Evolutionary conservation across 2,329 filamentous ascomycete species (phyloP).

Genomic region (Arthrobotrys megalospora): DNA sequence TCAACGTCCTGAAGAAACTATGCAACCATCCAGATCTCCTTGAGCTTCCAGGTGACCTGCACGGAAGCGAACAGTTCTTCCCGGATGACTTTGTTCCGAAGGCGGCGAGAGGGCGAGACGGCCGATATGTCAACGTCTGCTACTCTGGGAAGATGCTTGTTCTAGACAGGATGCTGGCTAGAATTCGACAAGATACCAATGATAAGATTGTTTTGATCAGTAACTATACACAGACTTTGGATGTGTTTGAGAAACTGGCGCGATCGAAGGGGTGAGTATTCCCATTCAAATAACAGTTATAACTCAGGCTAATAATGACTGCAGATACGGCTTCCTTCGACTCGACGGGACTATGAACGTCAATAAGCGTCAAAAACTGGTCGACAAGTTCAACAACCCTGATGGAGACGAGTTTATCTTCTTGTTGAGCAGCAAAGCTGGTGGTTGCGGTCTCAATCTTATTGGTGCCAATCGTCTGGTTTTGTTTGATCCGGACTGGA

Average conservation of each 20-base stretch:
- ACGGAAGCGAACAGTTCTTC: constrained; percentile 84
- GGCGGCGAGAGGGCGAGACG: constrained; percentile 83
- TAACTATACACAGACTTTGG: constrained; percentile 96
- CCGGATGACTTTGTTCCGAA: constrained; percentile 91
- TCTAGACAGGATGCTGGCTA: constrained; percentile 95
- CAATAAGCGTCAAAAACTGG: constrained; percentile 94
- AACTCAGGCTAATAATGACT: background rate
- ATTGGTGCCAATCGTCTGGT: constrained; percentile 95
- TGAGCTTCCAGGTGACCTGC: constrained; percentile 84
- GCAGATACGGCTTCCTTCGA: constrained; percentile 82
- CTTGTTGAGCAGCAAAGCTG: constrained; percentile 94
- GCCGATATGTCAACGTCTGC: constrained; percentile 93
- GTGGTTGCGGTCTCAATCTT: constrained; percentile 94
- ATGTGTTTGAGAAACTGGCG: constrained; percentile 93
- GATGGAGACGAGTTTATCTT: constrained; percentile 92
- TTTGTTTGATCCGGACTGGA: constrained; percentile 98
- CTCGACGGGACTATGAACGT: constrained; percentile 98
- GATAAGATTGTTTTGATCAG: constrained; percentile 99
- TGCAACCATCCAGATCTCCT: constrained; percentile 98
- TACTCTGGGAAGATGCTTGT: constrained; percentile 99
- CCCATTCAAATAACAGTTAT: background rate
- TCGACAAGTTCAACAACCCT: constrained; percentile 97
- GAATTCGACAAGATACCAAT: constrained; percentile 94
- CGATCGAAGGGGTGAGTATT: constrained; percentile 75
- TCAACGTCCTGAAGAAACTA: constrained; percentile 95